Percentiles rank a stretch among this genome's conserved stretches.
Conservation (phyloP, 768 basidiomycete species). For the Cantharellus anzutake region DNA sequence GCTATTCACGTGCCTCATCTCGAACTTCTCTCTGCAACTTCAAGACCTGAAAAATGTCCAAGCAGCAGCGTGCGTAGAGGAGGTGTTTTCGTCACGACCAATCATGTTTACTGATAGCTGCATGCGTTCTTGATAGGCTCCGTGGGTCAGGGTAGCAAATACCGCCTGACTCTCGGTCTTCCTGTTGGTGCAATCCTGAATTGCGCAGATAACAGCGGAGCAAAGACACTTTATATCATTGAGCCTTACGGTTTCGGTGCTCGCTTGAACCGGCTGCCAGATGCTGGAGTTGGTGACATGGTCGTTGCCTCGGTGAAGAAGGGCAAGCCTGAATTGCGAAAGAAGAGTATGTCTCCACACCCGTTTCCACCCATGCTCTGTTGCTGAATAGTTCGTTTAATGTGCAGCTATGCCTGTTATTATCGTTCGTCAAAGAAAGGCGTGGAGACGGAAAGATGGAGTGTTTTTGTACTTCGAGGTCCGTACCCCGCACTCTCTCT, state of each 20-base stretch:
- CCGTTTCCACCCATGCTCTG: neutral
- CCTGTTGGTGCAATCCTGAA: slow-evolving; percentile 89
- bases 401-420: slow-evolving; percentile 84
- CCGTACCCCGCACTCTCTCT: slow-evolving; percentile 10
- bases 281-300: slow-evolving; percentile 91
- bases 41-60: too few relatives aligned
- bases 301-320: slow-evolving; percentile 96
- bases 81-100: too few relatives aligned
- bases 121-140: slow-evolving; percentile 26
- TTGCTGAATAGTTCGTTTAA: slow-evolving; percentile 1
- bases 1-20: too few relatives aligned
- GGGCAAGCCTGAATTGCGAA: slow-evolving; percentile 98
- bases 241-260: slow-evolving; percentile 93
- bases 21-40: too few relatives aligned
- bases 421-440: slow-evolving; percentile 92
- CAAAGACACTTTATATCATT: slow-evolving; percentile 88
- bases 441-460: slow-evolving; percentile 95
- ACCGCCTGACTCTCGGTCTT: slow-evolving; percentile 85
- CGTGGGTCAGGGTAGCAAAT: slow-evolving; percentile 64
- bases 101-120: too few relatives aligned
- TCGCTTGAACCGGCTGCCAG: slow-evolving; percentile 91
- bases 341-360: slow-evolving; percentile 61
- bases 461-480: slow-evolving; percentile 98
- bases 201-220: slow-evolving; percentile 98
- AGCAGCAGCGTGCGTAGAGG: too few relatives aligned